Base-by-base conservation (phyloP, 2,329 filamentous ascomycete genomes). In the Sclerotinia borealis region DNA sequence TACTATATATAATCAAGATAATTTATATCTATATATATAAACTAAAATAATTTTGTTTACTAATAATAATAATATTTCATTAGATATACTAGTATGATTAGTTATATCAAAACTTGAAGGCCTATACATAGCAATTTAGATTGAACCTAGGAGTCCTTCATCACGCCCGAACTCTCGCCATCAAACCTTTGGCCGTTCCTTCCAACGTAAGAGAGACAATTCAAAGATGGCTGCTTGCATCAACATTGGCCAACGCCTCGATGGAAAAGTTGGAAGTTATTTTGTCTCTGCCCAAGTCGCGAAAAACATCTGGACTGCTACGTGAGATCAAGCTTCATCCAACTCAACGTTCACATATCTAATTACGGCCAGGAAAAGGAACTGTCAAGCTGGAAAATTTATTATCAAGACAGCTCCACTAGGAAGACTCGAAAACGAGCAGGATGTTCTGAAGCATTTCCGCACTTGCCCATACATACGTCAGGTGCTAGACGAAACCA, bases 251-350 rank as follows among this genome's bases (percentile, higher is more conserved):
- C 66, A 69, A 66, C 62, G 54, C 25, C 66, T 69, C 55, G 65
- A 68, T 67, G 68, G 66, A 65, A 69, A 67, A 66, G 51, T 67
- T 27, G 64, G 65, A 63, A 69, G 62, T 63, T 69, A 68, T 66
- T 37, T 68, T 59, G 62, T 69, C 52, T 67, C 64, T 59, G 56
- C 59, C 58, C 66, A 68, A 50, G 48, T 69, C 54, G 47, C 63
- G 15, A 65, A 64, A 65, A 63, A 67, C 63, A 68, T 69, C 43
- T 69, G 65, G 65, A 67, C 65, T 63, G 67, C 68, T 41, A 67
- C 65, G 67, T 69, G 25, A 66, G 67, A 67, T 65, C 58, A 61
- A 65, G 49, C 63, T 63, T n/a, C 48, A 62, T 64, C 63, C 29
- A 64, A 61, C 55, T 63, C 61, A 64, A 63, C 61, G 52, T 66